Evolutionary conservation across 2,329 filamentous ascomycete genomes (phyloP).

Genomic region (Clonostachys chloroleuca): DNA sequence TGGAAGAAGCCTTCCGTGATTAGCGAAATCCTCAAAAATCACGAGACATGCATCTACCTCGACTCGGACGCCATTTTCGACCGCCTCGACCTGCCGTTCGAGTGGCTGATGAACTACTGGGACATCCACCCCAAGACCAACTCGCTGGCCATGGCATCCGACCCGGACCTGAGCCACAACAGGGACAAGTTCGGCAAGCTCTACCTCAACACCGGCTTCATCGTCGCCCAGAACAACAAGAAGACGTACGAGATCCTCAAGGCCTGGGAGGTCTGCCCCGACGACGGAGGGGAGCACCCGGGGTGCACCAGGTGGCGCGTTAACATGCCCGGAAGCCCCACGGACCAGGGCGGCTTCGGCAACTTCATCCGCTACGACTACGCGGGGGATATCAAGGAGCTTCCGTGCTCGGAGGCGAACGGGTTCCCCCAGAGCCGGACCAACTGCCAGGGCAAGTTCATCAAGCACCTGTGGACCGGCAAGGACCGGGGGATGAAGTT

Average conservation of each 20-base stretch:
- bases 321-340: slow-evolving; percentile 27
- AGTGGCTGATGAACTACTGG: slow-evolving; percentile 45
- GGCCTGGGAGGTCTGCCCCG: slow-evolving; percentile 38
- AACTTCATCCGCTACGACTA: slow-evolving; percentile 36
- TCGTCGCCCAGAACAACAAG: slow-evolving; percentile 45
- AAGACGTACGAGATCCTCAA: slow-evolving; percentile 41
- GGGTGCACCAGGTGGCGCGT: slow-evolving; percentile 30
- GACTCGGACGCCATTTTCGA: slow-evolving; percentile 40
- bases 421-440: slow-evolving; percentile 30
- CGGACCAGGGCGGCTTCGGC: slow-evolving; percentile 38
- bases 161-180: slow-evolving; percentile 29
- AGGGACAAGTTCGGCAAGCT: slow-evolving; percentile 29
- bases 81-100: slow-evolving; percentile 35
- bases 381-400: slow-evolving; percentile 29
- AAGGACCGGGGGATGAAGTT: slow-evolving; percentile 32
- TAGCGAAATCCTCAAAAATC: slow-evolving; percentile 33
- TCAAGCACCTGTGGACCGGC: slow-evolving; percentile 37
- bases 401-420: slow-evolving; percentile 36
- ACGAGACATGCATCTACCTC: slow-evolving; percentile 35
- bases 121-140: slow-evolving; percentile 28
- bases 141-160: slow-evolving; percentile 34
- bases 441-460: slow-evolving; percentile 31
- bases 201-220: slow-evolving; percentile 49
- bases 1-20: slow-evolving; percentile 40
- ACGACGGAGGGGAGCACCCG: slow-evolving; percentile 28